Base-by-base conservation (phyloP, 139 green algal genomes). In the Coelastrella sp. region DNA sequence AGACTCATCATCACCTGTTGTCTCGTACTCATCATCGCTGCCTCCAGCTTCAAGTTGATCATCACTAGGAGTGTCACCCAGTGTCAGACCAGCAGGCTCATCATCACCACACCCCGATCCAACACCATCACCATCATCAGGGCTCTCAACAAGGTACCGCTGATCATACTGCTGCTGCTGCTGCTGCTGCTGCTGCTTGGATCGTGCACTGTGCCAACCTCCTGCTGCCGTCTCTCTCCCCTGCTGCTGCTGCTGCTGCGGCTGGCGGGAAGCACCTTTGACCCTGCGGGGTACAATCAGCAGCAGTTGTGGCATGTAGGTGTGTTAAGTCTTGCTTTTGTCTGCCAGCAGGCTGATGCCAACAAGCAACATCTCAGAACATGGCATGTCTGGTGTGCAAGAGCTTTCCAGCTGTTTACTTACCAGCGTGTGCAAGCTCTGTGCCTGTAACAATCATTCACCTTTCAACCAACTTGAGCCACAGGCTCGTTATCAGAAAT, bases 31-130 rank as follows among this genome's bases (percentile, higher is more conserved):
- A 19, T 85, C 79, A 19, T 85, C 79, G 7, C 60, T n/a, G 20
- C 57, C 56, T 70, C 57, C 79, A 7, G 25, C 63, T 35, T 10
- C 1, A 57, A 22, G 22, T 17, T 61, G 56, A 57, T 87, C 78
- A 25, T 35, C 57, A 70, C 63, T 87, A 14, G 82, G 82, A 12
- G 82, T 87, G 82, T 79, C 63, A 87, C n/a, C 27, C 15, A 87
- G 63, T 20, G 82, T 68, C 17, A 87, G 9, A 15, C 81, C 81
- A 11, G 24, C n/a, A 61, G 60, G 59, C 81, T 75, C 59, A 74
- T 60, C 81, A 11, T 14, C 59, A 75, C 60, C 60, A n/a, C n/a
- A n/a, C n/a, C n/a, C n/a, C n/a, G n/a, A n/a, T n/a, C n/a, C n/a
- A n/a, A n/a, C n/a, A n/a, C n/a, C n/a, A n/a, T n/a, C n/a, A 27